Evolutionary conservation across 257 asterid genomes (phyloP).

Genomic region (Avicennia marina): DNA sequence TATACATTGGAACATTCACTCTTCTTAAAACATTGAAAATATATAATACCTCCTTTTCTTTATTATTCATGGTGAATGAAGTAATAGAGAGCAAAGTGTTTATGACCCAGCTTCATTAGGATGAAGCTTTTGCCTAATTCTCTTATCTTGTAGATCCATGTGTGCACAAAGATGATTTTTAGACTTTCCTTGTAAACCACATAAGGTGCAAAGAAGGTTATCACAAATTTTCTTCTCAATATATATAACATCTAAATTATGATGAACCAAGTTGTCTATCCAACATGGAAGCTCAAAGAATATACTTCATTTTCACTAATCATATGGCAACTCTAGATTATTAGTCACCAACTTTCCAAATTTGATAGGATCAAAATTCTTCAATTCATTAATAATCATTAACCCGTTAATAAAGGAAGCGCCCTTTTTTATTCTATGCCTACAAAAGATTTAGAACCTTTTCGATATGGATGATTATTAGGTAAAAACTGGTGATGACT

Average conservation of each 20-base stretch:
- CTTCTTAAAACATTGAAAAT: too few relatives aligned
- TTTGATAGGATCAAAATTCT: neutral
- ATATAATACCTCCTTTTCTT: too few relatives aligned
- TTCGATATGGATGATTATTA: neutral
- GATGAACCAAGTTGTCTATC: neutral
- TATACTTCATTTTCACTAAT: neutral
- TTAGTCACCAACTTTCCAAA: neutral
- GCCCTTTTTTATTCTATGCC: neutral
- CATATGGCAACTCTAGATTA: neutral
- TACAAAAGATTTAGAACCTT: neutral
- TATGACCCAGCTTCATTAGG: neutral
- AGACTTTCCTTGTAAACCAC: neutral
- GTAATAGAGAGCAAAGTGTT: neutral
- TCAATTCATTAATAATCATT: neutral
- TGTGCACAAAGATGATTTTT: neutral
- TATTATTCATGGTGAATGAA: too few relatives aligned
- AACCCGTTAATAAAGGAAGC: neutral
- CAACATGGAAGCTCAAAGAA: slow-evolving; percentile 1
- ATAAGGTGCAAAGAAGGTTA: neutral
- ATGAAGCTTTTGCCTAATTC: neutral
- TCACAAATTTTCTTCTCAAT: slow-evolving; percentile 5
- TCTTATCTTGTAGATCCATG: neutral
- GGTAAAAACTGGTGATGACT: neutral
- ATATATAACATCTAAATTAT: too few relatives aligned
- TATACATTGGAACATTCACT: too few relatives aligned